phyloP scores from a whole-genome alignment of 306 rosid species.

The Vigna trinervia region DNA sequence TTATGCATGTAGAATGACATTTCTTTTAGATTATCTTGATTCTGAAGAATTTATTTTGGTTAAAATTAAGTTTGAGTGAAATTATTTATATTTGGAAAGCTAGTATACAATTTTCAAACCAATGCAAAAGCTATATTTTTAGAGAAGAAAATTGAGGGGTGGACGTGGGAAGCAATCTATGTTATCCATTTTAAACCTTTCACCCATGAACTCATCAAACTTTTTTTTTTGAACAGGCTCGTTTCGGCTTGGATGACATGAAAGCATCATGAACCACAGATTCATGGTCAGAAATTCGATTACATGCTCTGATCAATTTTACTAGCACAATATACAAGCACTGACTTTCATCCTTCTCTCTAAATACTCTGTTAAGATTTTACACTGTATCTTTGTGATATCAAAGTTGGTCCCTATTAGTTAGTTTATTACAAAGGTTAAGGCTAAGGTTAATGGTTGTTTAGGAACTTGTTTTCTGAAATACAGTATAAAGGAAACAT shows the following conservation, averaged over 20 bases:
- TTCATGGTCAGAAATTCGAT: slow-evolving; percentile 29
- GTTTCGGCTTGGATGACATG: slow-evolving; percentile 86
- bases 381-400: neutral
- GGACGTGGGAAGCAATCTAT: too few relatives aligned
- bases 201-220: neutral
- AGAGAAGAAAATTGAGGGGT: too few relatives aligned
- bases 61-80: neutral
- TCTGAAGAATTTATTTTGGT: neutral
- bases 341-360: slow-evolving; percentile 14
- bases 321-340: slow-evolving; percentile 19
- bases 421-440: slow-evolving; percentile 7
- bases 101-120: neutral
- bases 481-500: neutral
- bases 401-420: slow-evolving; percentile 8
- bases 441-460: neutral
- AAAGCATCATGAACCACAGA: slow-evolving; percentile 62
- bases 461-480: too few relatives aligned
- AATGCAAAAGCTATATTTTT: neutral
- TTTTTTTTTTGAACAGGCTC: slow-evolving; percentile 63
- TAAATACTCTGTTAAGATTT: slow-evolving; percentile 8
- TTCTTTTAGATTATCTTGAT: neutral
- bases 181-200: neutral
- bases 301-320: neutral
- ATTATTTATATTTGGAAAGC: neutral
- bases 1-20: neutral